A percentile compares a stretch with the other conserved stretches of the same genome.
Conservation (phyloP, 2,329 filamentous ascomycete genomes). For the Colletotrichum musae region DNA sequence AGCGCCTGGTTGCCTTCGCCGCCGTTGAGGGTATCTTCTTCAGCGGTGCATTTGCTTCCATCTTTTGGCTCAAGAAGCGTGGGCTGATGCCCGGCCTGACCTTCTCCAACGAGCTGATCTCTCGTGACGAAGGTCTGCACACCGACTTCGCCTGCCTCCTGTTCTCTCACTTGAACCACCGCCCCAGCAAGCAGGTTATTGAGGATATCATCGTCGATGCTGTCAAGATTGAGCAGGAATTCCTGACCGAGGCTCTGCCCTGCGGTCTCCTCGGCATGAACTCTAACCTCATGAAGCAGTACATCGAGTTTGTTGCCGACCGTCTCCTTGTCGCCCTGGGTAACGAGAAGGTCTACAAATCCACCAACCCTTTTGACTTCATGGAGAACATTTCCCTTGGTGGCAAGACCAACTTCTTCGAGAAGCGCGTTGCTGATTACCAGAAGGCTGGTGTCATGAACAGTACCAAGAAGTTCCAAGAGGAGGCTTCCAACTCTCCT, state of each 20-base stretch:
- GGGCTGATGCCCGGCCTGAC: conserved; percentile 98
- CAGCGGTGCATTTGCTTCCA: conserved; percentile 97
- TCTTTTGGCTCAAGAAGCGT: conserved; percentile 99
- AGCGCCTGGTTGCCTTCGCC: conserved; percentile 95
- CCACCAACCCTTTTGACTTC: conserved; percentile 98
- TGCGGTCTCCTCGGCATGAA: conserved; percentile 98
- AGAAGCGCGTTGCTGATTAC: conserved; percentile 99
- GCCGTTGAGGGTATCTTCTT: conserved; percentile 99
- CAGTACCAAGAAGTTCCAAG: conserved; percentile 82
- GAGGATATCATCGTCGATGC: conserved; percentile 94
- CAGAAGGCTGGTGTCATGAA: conserved; percentile 99
- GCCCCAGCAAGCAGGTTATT: conserved; percentile 85
- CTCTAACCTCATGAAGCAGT: conserved; percentile 96
- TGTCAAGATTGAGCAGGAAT: conserved; percentile 96
- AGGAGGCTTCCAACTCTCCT: conserved; percentile 56
- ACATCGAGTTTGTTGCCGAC: conserved; percentile 99
- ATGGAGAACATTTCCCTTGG: conserved; percentile 99
- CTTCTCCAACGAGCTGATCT: conserved; percentile 99
- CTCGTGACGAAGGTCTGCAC: conserved; percentile 98
- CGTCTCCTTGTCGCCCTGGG: conserved; percentile 93
- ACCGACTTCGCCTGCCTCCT: conserved; percentile 98
- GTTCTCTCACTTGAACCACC: conserved; percentile 96
- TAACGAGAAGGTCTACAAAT: conserved; percentile 94
- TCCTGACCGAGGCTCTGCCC: conserved; percentile 95
- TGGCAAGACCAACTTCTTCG: conserved; percentile 99